A percentile compares a stretch with the other conserved stretches of the same genome.
These are phyloP conservation scores for Trichoderma gamsii DNA, from an alignment of 495 filamentous ascomycete genomes.

Conservation along the genomic window DNA sequence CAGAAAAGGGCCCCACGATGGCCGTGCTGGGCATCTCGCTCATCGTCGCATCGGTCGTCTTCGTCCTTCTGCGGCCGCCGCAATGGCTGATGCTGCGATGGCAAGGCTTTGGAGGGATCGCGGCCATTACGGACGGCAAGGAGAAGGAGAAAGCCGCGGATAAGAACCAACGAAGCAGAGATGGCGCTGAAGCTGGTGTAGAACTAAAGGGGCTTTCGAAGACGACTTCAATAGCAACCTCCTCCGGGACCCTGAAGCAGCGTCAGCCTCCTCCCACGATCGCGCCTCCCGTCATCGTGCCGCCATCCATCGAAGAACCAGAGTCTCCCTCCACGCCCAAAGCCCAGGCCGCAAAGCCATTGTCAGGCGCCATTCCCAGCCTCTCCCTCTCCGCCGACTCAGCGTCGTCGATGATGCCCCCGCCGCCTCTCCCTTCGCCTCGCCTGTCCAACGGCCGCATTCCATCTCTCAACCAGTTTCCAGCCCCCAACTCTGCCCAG, in stretches of 20 bases:
- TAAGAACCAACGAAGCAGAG: neutral
- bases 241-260: neutral
- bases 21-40: constrained; percentile 48
- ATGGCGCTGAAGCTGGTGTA: neutral
- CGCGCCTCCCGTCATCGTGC: constrained; percentile 14
- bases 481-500: constrained; percentile 25
- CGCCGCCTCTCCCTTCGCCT: constrained; percentile 17
- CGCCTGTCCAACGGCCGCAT: constrained; percentile 21
- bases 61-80: constrained; percentile 44
- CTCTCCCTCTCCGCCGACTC: constrained; percentile 35
- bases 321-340: constrained; percentile 39
- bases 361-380: constrained; percentile 28
- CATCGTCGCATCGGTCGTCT: constrained; percentile 47
- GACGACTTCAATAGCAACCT: neutral
- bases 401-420: constrained; percentile 26
- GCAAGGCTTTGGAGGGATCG: constrained; percentile 23
- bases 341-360: constrained; percentile 22
- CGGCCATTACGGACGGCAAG: constrained; percentile 5
- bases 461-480: constrained; percentile 17
- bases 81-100: constrained; percentile 30
- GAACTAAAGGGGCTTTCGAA: constrained; percentile 1
- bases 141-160: neutral
- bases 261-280: constrained; percentile 15
- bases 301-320: constrained; percentile 15
- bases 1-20: constrained; percentile 29